Conservation (phyloP, 768 basidiomycete species). For the Lactarius trivialis region DNA sequence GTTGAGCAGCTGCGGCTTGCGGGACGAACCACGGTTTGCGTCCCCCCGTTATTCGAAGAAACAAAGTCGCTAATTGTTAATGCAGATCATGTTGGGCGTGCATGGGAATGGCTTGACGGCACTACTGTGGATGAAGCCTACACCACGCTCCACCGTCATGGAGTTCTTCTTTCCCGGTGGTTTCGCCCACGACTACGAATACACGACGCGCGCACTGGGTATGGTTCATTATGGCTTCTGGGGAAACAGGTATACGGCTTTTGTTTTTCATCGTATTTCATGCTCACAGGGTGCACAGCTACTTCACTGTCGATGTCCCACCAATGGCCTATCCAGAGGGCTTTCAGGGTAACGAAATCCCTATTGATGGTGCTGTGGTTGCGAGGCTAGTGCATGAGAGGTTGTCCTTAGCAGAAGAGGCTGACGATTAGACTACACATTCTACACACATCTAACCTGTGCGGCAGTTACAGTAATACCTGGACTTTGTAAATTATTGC, state of each 20-base stretch:
- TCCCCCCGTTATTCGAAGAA: not conserved
- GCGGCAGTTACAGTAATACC: not conserved
- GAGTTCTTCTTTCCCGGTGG: constrained; percentile 86
- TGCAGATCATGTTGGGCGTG: constrained; percentile 88
- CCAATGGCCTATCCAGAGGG: constrained; percentile 70
- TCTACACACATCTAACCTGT: not conserved
- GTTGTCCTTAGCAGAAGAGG: constrained; percentile 50
- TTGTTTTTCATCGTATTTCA: not conserved
- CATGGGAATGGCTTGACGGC: constrained; percentile 90
- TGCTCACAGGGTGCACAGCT: constrained; percentile 34
- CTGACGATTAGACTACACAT: constrained; percentile 43
- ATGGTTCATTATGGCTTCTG: constrained; percentile 85
- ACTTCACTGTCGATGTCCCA: constrained; percentile 67
- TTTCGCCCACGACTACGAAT: constrained; percentile 84
- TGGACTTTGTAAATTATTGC: not conserved
- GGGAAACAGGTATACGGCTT: constrained; percentile 50
- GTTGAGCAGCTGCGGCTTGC: constrained; percentile 77
- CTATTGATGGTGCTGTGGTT: constrained; percentile 66
- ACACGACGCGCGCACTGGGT: constrained; percentile 71
- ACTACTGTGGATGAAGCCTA: constrained; percentile 88
- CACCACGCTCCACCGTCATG: constrained; percentile 76
- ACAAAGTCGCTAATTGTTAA: not conserved
- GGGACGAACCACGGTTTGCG: constrained; percentile 74
- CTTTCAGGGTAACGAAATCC: constrained; percentile 85
- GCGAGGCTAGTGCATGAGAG: constrained; percentile 54